Base-by-base conservation (phyloP, 805 yeast genomes). In the Yarrowia sp. region DNA sequence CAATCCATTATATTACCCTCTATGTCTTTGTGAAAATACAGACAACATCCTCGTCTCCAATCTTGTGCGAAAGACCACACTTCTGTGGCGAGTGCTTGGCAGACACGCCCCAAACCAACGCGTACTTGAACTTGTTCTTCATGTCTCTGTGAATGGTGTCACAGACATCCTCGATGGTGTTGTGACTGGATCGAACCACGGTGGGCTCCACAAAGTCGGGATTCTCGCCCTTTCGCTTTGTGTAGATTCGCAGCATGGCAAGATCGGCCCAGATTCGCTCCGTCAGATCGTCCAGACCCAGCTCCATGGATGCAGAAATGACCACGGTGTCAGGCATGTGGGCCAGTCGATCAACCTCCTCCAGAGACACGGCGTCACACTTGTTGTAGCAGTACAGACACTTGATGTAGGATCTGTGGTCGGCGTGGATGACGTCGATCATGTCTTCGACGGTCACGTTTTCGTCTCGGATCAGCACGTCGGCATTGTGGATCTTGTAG, bases 1-100 rank as follows among this genome's bases (percentile, higher is more conserved):
- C n/a, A n/a, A n/a, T n/a, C n/a, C n/a, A n/a, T n/a, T n/a, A n/a
- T n/a, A n/a, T n/a, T n/a, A n/a, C n/a, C n/a, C n/a, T n/a, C 28
- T 36, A 54, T 2, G 61, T 54, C 78, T 92, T 93, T 21, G 97
- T 85, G 58, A 93, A 91, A 65, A 93, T 85, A 59, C 95, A 87
- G 22, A 95, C 93, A 17, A 93, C 99, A 74, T 93, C 99, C 73
- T 92, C 98, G 73, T 93, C 98, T 70, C 89, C 85, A 14, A 95
- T 87, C 38, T 79, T 79, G 74, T 93, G 99, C 67, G 74, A 83
- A 65, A 93, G 79, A 0, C 99, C 98, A 80, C 98, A 93, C 73
- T 93, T 93, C 73, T 93, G 99, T 4, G 98, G 98, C 36, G 93
- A 90, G 73, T 91, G 96, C 74, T 95, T 95, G 7, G 98, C 89